These are phyloP conservation scores for Gaultheria prostrata DNA, from an alignment of 148 eudicot genomes.

Conservation along the genomic window DNA sequence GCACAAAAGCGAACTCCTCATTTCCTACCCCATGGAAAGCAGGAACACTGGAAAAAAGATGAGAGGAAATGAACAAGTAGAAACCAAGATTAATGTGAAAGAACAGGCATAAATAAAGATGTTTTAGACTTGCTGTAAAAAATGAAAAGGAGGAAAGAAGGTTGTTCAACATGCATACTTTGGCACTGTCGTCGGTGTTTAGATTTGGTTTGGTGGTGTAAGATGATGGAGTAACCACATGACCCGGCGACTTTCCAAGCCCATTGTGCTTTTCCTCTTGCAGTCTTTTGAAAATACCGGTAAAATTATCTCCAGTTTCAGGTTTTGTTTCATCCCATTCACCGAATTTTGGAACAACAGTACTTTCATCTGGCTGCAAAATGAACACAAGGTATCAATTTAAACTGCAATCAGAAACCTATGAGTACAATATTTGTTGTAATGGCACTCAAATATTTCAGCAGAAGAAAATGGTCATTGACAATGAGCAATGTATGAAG, in stretches of 20 bases:
- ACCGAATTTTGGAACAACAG: conserved; percentile 54
- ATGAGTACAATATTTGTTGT: background rate
- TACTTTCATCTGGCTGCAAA: conserved; percentile 47
- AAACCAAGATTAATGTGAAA: background rate
- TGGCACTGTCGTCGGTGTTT: background rate
- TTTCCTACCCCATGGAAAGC: conserved; percentile 38
- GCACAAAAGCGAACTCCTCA: conserved; percentile 14
- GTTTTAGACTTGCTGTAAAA: background rate
- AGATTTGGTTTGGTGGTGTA: background rate
- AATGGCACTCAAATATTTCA: background rate
- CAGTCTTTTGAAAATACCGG: conserved; percentile 44
- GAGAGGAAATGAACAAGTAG: background rate
- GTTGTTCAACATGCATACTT: conserved; percentile 4
- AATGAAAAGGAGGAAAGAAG: background rate
- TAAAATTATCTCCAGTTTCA: conserved; percentile 37
- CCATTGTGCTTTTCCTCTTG: conserved; percentile 37
- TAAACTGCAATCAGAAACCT: background rate
- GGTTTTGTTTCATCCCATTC: conserved; percentile 52
- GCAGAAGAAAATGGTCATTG: background rate
- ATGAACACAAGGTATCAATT: background rate
- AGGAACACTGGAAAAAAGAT: conserved; percentile 24
- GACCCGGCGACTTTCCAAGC: conserved; percentile 21
- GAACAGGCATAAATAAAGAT: background rate
- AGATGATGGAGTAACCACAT: conserved; percentile 6
- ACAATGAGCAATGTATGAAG: background rate